These are phyloP conservation scores for Aspergillus pseudoterreus DNA, from an alignment of 2,329 filamentous ascomycete genomes.

Conservation along the genomic window DNA sequence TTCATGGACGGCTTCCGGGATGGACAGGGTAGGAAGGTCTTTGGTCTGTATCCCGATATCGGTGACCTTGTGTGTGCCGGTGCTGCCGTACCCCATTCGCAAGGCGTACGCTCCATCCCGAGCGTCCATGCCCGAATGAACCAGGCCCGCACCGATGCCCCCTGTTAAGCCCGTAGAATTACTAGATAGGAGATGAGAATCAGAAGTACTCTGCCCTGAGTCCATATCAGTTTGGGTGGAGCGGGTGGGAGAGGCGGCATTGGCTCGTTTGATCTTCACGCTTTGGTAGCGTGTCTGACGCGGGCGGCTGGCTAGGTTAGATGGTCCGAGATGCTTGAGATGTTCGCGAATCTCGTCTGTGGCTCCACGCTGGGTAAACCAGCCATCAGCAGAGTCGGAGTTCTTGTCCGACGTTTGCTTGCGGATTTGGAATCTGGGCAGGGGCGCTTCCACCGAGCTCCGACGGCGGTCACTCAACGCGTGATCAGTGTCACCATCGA, in stretches of 20 bases:
- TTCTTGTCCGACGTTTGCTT: constrained; percentile 30
- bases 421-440: constrained; percentile 39
- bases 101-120: constrained; percentile 65
- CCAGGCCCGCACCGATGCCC: constrained; percentile 52
- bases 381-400: constrained; percentile 22
- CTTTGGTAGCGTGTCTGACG: constrained; percentile 59
- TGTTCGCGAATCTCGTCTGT: constrained; percentile 57
- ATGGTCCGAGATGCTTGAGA: constrained; percentile 61
- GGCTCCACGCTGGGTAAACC: constrained; percentile 46
- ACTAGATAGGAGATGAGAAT: constrained; percentile 25
- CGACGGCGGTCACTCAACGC: constrained; percentile 23
- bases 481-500: constrained; percentile 42
- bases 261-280: constrained; percentile 63
- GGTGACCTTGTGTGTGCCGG: constrained; percentile 25
- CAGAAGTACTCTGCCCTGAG: constrained; percentile 41
- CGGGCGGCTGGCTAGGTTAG: constrained; percentile 59
- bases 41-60: constrained; percentile 20
- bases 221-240: constrained; percentile 33
- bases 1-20: constrained; percentile 30
- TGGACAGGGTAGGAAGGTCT: constrained; percentile 23
- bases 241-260: constrained; percentile 29
- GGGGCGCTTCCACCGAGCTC: constrained; percentile 33
- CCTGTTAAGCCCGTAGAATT: constrained; percentile 42
- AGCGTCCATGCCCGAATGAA: constrained; percentile 54
- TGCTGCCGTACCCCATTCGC: constrained; percentile 53